Evolutionary conservation across 495 filamentous ascomycete species (phyloP).

Genomic region (Hypoxylon cercidicola): DNA sequence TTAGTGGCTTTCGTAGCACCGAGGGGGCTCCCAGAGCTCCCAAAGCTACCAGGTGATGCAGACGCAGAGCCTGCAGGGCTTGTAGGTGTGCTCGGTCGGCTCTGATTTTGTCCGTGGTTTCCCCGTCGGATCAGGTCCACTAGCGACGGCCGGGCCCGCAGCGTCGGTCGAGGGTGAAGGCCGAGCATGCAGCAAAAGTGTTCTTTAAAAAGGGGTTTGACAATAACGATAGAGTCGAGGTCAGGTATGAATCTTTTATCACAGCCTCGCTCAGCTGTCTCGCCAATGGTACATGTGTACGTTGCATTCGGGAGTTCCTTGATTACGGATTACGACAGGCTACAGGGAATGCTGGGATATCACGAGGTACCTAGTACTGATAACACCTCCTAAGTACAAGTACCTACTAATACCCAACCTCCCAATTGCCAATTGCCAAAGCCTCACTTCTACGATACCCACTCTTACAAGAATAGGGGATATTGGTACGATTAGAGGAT

Average conservation of each 20-base stretch:
- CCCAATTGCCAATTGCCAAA: background rate
- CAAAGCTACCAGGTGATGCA: slow-evolving; percentile 30
- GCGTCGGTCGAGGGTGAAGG: slow-evolving; percentile 65
- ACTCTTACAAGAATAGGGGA: background rate
- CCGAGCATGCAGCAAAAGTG: slow-evolving; percentile 63
- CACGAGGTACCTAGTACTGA: slow-evolving; percentile 4
- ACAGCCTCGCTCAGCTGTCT: slow-evolving; percentile 8
- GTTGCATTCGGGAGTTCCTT: slow-evolving; percentile 34
- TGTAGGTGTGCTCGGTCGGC: slow-evolving; percentile 45
- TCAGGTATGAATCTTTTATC: background rate
- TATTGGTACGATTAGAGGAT: background rate
- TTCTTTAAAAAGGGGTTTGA: slow-evolving; percentile 5
- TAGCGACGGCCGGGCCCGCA: slow-evolving; percentile 77
- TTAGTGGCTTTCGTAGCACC: background rate
- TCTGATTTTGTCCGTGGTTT: slow-evolving; percentile 45
- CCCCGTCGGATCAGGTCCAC: slow-evolving; percentile 72
- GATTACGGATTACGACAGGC: slow-evolving; percentile 18
- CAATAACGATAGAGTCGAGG: slow-evolving; percentile 6
- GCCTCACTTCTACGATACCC: slow-evolving; percentile 1
- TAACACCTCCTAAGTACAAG: slow-evolving; percentile 11
- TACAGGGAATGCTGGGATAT: slow-evolving; percentile 23
- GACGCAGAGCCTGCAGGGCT: slow-evolving; percentile 32
- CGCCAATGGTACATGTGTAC: slow-evolving; percentile 12
- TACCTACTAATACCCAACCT: background rate
- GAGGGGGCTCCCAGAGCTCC: background rate